Evolutionary conservation across 2,329 filamentous ascomycete species (phyloP), one percentile per base, ranked within the genome.

Genomic region (Diaporthe eres): DNA sequence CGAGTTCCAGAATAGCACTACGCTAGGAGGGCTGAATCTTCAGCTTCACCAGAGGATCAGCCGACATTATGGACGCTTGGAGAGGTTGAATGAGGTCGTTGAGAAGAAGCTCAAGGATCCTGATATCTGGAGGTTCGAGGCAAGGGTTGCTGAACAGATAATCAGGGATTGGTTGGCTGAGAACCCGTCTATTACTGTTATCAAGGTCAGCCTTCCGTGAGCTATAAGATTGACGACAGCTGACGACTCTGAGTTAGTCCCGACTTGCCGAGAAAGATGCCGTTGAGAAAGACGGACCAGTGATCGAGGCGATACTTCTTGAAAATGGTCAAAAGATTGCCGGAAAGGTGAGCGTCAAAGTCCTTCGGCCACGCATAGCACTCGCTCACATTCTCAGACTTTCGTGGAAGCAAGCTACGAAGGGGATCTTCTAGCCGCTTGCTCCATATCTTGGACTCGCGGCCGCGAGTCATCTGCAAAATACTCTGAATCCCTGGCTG

Each of bases 21-120:
- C 58, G 10, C 37, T 61, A 0, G 58, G 58, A 42, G 58, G 58
- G 10, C 34, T 61, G 37, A 61, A 61, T 6, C 58, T 61, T 1
- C 13, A 61, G 58, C 37, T 61, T 42, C 58, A 61, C 58, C 22
- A 61, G 22, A 61, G 58, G 37, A 42, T 61, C 2, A 61, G 58
- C 37, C 37, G 22, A 42, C 12, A 61, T 2, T 61, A 61, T 61
- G n/a, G 58, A 42, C 37, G 58, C 22, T 42, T 61, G 22, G 37
- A 42, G 6, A 61, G 58, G 13, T 17, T 61, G 13, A 61, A 61
- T 12, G 37, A 61, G 19, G 58, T 61, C 37, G 37, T 61, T 17
- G 37, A 42, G 13, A 25, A 61, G 22, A 42, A 42, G 37, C 37
- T 61, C 22, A 61, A 61, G 8, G 58, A 42, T 25, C 34, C 58